Conservation (phyloP, 2,329 filamentous ascomycete genomes). For the Nigrospora oryzae region DNA sequence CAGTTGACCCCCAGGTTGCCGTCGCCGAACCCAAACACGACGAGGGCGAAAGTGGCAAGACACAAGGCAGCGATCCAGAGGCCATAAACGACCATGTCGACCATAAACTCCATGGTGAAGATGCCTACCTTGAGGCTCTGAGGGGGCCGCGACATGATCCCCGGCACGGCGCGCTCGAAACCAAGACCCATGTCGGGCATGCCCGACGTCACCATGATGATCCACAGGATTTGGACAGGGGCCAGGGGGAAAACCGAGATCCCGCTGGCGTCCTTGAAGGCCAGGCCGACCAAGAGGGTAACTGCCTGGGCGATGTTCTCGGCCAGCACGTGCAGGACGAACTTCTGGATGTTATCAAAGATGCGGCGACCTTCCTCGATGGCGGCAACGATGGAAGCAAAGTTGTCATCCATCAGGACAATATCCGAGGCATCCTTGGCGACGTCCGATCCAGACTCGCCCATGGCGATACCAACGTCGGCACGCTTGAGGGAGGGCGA, state of each 20-base stretch:
- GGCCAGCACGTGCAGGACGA: slow-evolving; percentile 60
- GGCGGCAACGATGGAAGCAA: slow-evolving; percentile 61
- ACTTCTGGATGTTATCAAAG: slow-evolving; percentile 70
- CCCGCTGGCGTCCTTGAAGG: slow-evolving; percentile 56
- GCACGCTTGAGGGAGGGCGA: slow-evolving; percentile 60
- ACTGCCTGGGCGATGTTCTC: slow-evolving; percentile 66
- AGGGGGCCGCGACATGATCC: slow-evolving; percentile 61
- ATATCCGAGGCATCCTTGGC: slow-evolving; percentile 47
- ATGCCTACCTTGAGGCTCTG: slow-evolving; percentile 53
- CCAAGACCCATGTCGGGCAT: slow-evolving; percentile 72
- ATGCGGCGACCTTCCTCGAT: slow-evolving; percentile 63
- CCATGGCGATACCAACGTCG: slow-evolving; percentile 65
- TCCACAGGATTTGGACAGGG: slow-evolving; percentile 73
- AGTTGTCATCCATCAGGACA: slow-evolving; percentile 64
- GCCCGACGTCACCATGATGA: slow-evolving; percentile 71
- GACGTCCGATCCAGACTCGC: slow-evolving; percentile 52
- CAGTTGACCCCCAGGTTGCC: slow-evolving; percentile 48
- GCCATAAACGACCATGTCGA: slow-evolving; percentile 62
- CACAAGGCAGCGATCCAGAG: slow-evolving; percentile 60
- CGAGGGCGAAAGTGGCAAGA: slow-evolving; percentile 53
- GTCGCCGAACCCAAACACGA: slow-evolving; percentile 53
- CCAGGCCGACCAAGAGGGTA: slow-evolving; percentile 61
- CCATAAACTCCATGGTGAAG: slow-evolving; percentile 56
- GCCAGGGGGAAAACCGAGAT: slow-evolving; percentile 67
- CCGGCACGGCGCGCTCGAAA: slow-evolving; percentile 60